Percentiles rank a stretch among this genome's conserved stretches.
Evolutionary conservation across 1,284 basidiomycete genomes (phyloP).

Genomic region (Naganishia albida): DNA sequence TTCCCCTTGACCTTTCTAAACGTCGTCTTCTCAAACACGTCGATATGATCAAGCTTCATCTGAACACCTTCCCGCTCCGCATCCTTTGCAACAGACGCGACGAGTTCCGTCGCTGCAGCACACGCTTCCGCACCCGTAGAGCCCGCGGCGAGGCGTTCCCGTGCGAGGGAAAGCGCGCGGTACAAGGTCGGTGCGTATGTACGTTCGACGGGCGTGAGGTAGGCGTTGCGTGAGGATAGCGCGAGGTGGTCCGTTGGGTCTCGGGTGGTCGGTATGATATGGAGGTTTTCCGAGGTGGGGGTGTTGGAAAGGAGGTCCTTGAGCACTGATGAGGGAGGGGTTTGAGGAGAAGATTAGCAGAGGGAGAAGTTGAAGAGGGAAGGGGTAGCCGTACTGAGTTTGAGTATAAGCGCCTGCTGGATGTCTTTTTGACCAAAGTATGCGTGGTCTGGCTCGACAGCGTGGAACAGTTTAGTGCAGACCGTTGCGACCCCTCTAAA

Average conservation of each 20-base stretch:
- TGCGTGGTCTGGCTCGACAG: conserved; percentile 83
- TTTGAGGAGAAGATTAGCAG: neutral
- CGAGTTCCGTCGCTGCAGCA: conserved; percentile 49
- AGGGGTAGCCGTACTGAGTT: conserved; percentile 58
- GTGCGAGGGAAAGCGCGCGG: conserved; percentile 65
- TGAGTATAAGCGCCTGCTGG: conserved; percentile 86
- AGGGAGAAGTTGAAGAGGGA: neutral
- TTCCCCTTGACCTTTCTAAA: conserved; percentile 64
- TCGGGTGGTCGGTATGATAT: conserved; percentile 82
- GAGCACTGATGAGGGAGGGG: too few relatives aligned
- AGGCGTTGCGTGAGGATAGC: conserved; percentile 86
- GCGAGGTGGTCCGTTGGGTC: conserved; percentile 67
- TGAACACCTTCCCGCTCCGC: conserved; percentile 57
- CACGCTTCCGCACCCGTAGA: conserved; percentile 35
- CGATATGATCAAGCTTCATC: conserved; percentile 78
- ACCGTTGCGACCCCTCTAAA: conserved; percentile 95
- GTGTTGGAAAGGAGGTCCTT: conserved; percentile 77
- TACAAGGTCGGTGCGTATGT: conserved; percentile 70
- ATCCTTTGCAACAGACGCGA: conserved; percentile 41
- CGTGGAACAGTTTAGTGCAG: conserved; percentile 92
- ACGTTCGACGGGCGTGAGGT: conserved; percentile 69
- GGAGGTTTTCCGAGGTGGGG: conserved; percentile 68
- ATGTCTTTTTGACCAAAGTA: conserved; percentile 99
- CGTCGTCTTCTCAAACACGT: conserved; percentile 78
- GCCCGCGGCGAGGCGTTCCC: conserved; percentile 38